phyloP scores from a whole-genome alignment of 1,284 basidiomycete species.

The Ganoderma boninense region DNA sequence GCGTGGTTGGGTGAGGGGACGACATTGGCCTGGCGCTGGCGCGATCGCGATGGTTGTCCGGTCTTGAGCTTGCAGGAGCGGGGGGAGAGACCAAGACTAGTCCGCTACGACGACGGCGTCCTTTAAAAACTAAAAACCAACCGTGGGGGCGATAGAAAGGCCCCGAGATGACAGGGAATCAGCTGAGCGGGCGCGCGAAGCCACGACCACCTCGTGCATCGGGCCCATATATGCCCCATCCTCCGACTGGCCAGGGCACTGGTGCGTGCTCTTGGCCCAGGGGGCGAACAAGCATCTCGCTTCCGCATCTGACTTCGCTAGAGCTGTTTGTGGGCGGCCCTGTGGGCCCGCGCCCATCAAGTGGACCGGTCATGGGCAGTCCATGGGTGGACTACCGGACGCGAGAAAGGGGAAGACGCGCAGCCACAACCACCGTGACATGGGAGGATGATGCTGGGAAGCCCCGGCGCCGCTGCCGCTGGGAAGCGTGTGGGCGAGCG shows the following conservation, averaged over 20 bases:
- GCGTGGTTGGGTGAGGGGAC: conserved; percentile 15
- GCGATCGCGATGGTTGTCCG: too few relatives aligned
- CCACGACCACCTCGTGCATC: background rate
- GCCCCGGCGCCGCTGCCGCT: background rate
- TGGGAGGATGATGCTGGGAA: background rate
- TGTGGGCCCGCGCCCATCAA: background rate
- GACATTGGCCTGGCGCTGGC: conserved; percentile 1
- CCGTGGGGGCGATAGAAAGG: background rate
- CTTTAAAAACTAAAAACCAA: background rate
- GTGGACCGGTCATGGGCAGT: background rate
- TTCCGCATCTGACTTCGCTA: background rate
- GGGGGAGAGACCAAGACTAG: background rate
- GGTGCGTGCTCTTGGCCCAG: background rate
- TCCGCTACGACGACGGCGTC: background rate
- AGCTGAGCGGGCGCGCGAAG: background rate
- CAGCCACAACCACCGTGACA: background rate
- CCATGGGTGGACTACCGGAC: background rate
- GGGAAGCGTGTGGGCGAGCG: background rate
- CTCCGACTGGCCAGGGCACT: background rate
- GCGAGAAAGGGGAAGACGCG: background rate
- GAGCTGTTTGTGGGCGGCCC: background rate
- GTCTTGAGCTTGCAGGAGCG: background rate
- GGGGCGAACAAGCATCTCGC: background rate
- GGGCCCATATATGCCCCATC: background rate
- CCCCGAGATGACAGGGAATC: background rate